Base-by-base conservation (phyloP, 2,329 filamentous ascomycete species). In the Rhynchosporium secalis region DNA sequence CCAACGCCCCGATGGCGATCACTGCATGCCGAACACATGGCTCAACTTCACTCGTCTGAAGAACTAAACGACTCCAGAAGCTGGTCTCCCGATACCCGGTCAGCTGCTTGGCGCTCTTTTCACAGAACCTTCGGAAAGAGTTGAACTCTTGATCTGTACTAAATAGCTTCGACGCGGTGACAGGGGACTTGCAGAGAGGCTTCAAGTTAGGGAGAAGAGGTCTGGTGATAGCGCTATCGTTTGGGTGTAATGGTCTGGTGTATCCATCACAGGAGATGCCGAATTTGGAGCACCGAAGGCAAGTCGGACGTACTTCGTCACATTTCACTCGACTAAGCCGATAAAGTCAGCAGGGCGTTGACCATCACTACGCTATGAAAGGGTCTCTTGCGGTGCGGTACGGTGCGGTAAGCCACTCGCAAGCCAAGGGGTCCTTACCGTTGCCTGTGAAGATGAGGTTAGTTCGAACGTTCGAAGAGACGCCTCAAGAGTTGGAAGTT, bases 71-170 rank as follows among this genome's bases (percentile, higher is more conserved):
- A 26, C 52, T 62, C 62, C 62, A 68, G 49, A 68, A 48, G 3
- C 46, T 55, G 7, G 47, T n/a, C 40, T 61, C 56, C 13, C 58
- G 52, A 15, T 46, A 54, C 2, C 62, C 62, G 20, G 63, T 58
- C 36, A 68, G 62, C 46, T 62, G 56, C 1, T 9, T 47, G 3
- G 55, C 64, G 4, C 62, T 66, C 13, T 65, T 45, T 3, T 58
- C 49, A 28, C 58, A 62, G 56, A 64, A 66, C 8, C 56, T 51
- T 52, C 66, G 64, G 52, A 68, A 68, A 43, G 61, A 62, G 9
- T 48, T 45, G 9, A 59, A 61, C 46, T 68, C 66, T 31, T 61
- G 15, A 41, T 57, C 58, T 29, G 60, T 65, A 33, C 13, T 31
- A 49, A 65, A 64, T 2, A 56, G 51, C 12, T 36, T 15, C 7